Percentiles rank a stretch among this genome's conserved stretches.
These are phyloP conservation scores for Nyctanthes arbortristis DNA, from an alignment of 257 asterid species.

Conservation along the genomic window DNA sequence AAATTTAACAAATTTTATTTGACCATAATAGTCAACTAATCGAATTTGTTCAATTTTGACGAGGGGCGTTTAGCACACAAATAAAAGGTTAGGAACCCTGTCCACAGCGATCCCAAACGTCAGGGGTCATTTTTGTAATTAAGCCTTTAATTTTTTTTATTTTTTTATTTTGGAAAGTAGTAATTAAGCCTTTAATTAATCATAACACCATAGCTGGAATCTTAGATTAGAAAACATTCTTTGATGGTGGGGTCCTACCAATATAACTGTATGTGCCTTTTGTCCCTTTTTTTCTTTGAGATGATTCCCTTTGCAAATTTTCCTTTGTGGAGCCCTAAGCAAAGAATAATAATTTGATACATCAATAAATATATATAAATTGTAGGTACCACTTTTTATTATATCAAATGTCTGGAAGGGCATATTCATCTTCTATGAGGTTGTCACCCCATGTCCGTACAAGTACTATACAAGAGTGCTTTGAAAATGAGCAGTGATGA, in stretches of 20 bases:
- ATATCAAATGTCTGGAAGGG: not conserved
- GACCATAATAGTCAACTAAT: no score
- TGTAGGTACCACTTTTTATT: not conserved
- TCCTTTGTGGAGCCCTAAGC: not conserved
- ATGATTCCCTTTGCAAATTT: not conserved
- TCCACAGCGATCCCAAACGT: no score
- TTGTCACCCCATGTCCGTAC: not conserved
- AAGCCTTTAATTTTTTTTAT: no score
- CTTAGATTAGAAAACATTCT: not conserved
- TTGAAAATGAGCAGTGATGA: no score
- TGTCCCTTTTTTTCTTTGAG: not conserved
- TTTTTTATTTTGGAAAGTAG: no score
- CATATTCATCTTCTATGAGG: not conserved
- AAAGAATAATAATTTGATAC: not conserved
- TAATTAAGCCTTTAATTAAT: no score
- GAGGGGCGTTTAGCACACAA: no score
- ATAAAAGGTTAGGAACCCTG: no score
- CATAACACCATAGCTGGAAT: constrained; percentile 9
- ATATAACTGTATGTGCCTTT: not conserved
- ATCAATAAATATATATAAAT: not conserved
- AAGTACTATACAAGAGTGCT: not conserved
- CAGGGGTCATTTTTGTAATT: no score
- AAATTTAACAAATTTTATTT: no score
- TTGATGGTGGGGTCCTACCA: not conserved
- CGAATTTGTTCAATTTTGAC: no score